Conservation (phyloP, 1,139 yeast species). For the Suhomyces bokatorum region DNA sequence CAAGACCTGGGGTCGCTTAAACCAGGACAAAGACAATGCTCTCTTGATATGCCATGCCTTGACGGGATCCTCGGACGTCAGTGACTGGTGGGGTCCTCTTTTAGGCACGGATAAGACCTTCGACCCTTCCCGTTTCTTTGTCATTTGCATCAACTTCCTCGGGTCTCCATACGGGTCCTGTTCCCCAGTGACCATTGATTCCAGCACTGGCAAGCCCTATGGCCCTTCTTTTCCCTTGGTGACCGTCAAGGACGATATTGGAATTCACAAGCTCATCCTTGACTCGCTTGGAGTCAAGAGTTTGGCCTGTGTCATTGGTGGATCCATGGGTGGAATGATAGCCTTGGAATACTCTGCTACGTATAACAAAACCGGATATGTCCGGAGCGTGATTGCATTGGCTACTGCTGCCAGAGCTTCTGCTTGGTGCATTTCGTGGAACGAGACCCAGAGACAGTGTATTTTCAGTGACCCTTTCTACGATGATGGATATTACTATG, state of each 20-base stretch:
- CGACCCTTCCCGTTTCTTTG: conserved; percentile 84
- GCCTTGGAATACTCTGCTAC: conserved; percentile 79
- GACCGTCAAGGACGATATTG: conserved; percentile 87
- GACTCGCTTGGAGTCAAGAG: conserved; percentile 72
- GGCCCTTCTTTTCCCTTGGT: conserved; percentile 96
- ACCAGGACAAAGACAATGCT: conserved; percentile 64
- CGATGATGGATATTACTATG: conserved; percentile 79
- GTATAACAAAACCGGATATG: conserved; percentile 69
- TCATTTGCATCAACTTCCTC: conserved; percentile 82
- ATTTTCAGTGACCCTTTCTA: conserved; percentile 94
- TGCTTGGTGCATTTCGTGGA: conserved; percentile 99
- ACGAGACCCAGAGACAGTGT: conserved; percentile 95
- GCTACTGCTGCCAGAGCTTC: conserved; percentile 95
- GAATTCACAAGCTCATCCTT: conserved; percentile 72
- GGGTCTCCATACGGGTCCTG: conserved; percentile 98
- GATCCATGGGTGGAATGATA: conserved; percentile 99
- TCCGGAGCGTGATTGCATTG: conserved; percentile 71
- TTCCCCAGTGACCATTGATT: conserved; percentile 80
- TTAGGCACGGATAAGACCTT: conserved; percentile 85
- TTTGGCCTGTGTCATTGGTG: conserved; percentile 87
- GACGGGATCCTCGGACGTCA: conserved; percentile 92
- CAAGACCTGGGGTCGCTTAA: conserved; percentile 88
- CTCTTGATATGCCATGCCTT: conserved; percentile 91
- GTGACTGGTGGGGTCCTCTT: conserved; percentile 99
- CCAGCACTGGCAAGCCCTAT: conserved; percentile 68